These are phyloP conservation scores for Neolecta irregularis DNA, from an alignment of 1,139 yeast species.

Conservation along the genomic window DNA sequence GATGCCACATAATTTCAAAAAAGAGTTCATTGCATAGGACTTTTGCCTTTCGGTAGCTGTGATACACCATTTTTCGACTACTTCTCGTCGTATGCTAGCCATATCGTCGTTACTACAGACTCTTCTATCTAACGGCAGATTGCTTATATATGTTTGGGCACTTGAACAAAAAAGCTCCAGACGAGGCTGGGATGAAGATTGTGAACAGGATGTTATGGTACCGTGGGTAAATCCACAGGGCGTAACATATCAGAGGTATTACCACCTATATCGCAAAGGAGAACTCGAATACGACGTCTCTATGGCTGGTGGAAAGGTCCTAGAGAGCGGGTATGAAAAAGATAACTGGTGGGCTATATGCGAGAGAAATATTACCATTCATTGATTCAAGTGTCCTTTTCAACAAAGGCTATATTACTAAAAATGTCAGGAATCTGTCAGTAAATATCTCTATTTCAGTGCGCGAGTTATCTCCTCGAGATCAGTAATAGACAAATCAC, in stretches of 20 bases:
- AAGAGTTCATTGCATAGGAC: slow-evolving; percentile 30
- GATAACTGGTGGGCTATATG: slow-evolving; percentile 99
- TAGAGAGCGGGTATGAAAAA: slow-evolving; percentile 69
- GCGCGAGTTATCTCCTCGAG: too few relatives aligned
- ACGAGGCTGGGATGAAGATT: slow-evolving; percentile 77
- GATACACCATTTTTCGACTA: slow-evolving; percentile 85
- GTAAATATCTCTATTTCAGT: too few relatives aligned
- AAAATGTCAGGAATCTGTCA: too few relatives aligned
- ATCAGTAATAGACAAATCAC: too few relatives aligned
- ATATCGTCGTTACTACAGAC: slow-evolving; percentile 50
- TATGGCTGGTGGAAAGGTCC: slow-evolving; percentile 50
- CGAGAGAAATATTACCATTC: too few relatives aligned
- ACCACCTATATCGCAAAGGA: slow-evolving; percentile 71
- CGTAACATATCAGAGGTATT: slow-evolving; percentile 68
- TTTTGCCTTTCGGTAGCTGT: slow-evolving; percentile 94
- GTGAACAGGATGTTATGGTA: slow-evolving; percentile 82
- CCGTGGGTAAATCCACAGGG: slow-evolving; percentile 71
- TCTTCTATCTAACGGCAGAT: slow-evolving; percentile 45
- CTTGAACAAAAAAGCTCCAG: slow-evolving; percentile 75
- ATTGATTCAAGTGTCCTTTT: too few relatives aligned
- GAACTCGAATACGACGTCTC: slow-evolving; percentile 59
- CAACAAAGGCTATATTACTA: too few relatives aligned
- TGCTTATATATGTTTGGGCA: slow-evolving; percentile 90
- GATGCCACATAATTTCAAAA: neutral
- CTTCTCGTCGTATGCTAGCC: slow-evolving; percentile 61